phyloP scores from a whole-genome alignment of 2,329 filamentous ascomycete genomes.

The Aspergillus viridinutans region DNA sequence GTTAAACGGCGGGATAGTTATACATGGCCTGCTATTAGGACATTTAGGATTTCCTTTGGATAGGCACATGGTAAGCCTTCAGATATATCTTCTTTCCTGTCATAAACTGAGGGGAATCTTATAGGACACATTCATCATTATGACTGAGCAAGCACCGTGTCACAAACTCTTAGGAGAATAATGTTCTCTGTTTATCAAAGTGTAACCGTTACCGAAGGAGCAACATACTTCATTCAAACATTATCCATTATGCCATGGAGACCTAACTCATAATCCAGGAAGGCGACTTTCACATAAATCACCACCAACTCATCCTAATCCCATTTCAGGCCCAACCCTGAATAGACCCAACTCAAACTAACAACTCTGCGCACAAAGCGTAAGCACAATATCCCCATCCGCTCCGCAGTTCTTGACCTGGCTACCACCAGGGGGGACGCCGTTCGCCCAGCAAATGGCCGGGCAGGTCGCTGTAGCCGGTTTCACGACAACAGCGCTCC shows the following conservation, averaged over 20 bases:
- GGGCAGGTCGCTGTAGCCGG: slow-evolving; percentile 22
- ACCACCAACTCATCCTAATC: background rate
- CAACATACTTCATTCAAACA: background rate
- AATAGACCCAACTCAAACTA: slow-evolving; percentile 7
- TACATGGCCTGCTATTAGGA: too few species aligned
- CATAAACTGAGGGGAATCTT: background rate
- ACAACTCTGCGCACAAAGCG: slow-evolving; percentile 26
- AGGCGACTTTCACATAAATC: background rate
- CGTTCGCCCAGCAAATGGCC: slow-evolving; percentile 30
- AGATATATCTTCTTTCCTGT: background rate
- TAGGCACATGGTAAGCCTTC: too few species aligned
- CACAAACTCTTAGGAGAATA: background rate
- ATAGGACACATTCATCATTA: too few species aligned
- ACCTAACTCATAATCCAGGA: background rate
- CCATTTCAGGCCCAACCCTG: background rate
- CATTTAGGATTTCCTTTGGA: too few species aligned
- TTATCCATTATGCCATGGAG: background rate
- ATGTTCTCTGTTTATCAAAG: background rate
- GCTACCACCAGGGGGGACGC: slow-evolving; percentile 26
- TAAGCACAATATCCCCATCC: slow-evolving; percentile 24
- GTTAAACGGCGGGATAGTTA: background rate
- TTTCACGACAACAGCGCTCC: slow-evolving; percentile 20
- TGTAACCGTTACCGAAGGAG: background rate
- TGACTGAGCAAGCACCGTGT: too few species aligned
- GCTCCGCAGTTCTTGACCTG: slow-evolving; percentile 28